These are phyloP conservation scores for Fusarium goolgardi DNA, from an alignment of 2,329 filamentous ascomycete genomes.

Conservation along the genomic window DNA sequence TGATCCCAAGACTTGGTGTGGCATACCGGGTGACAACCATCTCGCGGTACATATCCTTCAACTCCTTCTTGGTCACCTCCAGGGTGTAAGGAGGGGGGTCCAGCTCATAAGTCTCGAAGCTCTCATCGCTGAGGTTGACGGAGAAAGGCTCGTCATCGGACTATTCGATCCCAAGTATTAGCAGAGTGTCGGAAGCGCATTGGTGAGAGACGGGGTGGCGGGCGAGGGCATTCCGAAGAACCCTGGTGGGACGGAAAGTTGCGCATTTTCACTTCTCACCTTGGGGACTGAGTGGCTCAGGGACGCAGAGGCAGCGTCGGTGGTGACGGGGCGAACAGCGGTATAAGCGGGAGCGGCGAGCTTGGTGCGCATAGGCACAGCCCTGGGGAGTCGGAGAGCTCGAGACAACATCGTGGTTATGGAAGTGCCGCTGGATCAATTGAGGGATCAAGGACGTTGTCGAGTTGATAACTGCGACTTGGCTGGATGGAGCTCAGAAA, in stretches of 20 bases:
- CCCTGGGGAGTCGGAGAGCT: conserved; percentile 71
- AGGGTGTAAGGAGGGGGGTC: conserved; percentile 95
- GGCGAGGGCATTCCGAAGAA: conserved; percentile 11
- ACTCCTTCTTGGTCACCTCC: conserved; percentile 94
- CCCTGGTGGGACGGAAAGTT: conserved; percentile 33
- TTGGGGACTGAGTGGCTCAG: conserved; percentile 77
- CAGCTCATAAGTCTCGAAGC: conserved; percentile 99
- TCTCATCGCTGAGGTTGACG: conserved; percentile 94
- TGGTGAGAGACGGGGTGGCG: background rate
- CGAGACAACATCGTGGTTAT: conserved; percentile 74
- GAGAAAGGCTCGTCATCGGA: conserved; percentile 94
- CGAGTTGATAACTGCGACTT: conserved; percentile 50
- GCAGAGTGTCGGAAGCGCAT: conserved; percentile 7
- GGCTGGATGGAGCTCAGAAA: conserved; percentile 55
- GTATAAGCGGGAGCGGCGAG: conserved; percentile 58
- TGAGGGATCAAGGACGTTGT: conserved; percentile 47
- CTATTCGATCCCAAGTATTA: conserved; percentile 59
- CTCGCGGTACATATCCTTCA: conserved; percentile 99
- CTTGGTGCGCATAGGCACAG: conserved; percentile 66
- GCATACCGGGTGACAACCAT: conserved; percentile 94
- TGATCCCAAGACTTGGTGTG: conserved; percentile 2
- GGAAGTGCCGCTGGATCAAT: conserved; percentile 50
- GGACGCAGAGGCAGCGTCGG: conserved; percentile 91
- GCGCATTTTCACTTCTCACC: conserved; percentile 52
- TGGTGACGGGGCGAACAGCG: conserved; percentile 84